Base-by-base conservation (phyloP, 768 basidiomycete genomes). In the Termitomyces sp. region DNA sequence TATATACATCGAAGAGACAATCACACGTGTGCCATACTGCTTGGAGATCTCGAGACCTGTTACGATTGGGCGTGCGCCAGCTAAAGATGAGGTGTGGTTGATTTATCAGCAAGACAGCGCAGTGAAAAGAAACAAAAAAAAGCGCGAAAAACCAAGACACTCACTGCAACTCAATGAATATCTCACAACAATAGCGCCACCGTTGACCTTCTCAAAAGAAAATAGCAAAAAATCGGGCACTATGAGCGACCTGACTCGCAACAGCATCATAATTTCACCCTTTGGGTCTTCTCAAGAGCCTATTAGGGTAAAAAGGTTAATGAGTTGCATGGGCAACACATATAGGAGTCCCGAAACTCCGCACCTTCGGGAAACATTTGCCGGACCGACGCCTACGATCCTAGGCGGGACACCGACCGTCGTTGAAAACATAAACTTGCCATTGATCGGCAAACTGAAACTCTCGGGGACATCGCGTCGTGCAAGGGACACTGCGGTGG, bases 361-460 rank as follows among this genome's bases (percentile, higher is more conserved):
- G 23, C 23, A 66, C 65, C 62, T 83, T 82, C 47, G 93, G 93
- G 64, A 95, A 49, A 93, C 95, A 71, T 82, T 89, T 38, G 91
- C 91, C 2, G 94, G 94, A 56, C 94, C 94, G 67, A 96, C 85
- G 67, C 93, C 93, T 92, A 94, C 95, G 70, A 94, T 85, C 62
- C 84, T 83, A 47, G 91, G 91, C 3, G 91, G 89, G 14, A 95
- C 93, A 65, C 95, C 94, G 10, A 89, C 83, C 35, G 79, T 82
- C 46, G 78, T 74, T 2, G 88, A 82, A 40, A 80, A 80, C 67
- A 93, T 83, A 70, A 84, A 95, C 75, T 95, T 95, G 72, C 91
- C 95, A 55, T 93, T 55, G 66, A 96, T 86, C 49, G 91, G 89
- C n/a, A 96, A 82, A 30, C 90, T 87, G 54, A 95, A 87, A 61